Conservation (phyloP, 2,329 filamentous ascomycete species). For the Albophoma yamanashiensis region DNA sequence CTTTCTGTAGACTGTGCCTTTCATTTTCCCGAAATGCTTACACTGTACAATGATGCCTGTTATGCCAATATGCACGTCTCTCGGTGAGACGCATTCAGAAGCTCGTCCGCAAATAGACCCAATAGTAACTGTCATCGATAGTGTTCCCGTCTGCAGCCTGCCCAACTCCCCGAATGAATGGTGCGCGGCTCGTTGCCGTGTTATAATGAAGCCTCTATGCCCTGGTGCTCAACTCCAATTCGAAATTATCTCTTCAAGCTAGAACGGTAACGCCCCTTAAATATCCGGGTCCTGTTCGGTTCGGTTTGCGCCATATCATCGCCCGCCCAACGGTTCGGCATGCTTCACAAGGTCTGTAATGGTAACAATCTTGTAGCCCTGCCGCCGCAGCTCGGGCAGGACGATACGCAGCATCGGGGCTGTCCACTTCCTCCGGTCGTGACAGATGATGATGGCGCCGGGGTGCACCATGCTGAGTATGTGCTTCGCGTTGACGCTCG, state of each 20-base stretch:
- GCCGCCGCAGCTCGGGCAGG: constrained; percentile 56
- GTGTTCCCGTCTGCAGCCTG: background rate
- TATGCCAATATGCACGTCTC: background rate
- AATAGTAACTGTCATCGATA: background rate
- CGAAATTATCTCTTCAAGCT: background rate
- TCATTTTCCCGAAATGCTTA: background rate
- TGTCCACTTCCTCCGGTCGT: constrained; percentile 79
- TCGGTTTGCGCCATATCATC: constrained; percentile 3
- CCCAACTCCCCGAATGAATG: background rate
- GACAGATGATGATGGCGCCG: constrained; percentile 74
- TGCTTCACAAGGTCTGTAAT: constrained; percentile 53
- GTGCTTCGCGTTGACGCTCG: constrained; percentile 63
- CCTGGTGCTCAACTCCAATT: background rate
- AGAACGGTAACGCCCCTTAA: background rate
- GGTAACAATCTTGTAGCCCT: constrained; percentile 63
- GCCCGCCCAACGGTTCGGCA: constrained; percentile 15
- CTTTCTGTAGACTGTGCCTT: background rate
- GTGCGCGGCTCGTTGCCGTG: background rate
- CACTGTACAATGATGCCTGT: background rate
- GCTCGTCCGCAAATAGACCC: background rate
- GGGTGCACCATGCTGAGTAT: constrained; percentile 69
- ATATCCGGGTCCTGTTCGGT: background rate
- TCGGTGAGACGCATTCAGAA: background rate
- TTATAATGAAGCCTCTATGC: background rate
- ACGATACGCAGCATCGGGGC: constrained; percentile 65